Evolutionary conservation across 495 filamentous ascomycete species (phyloP), one percentile per base, ranked within the genome.

Genomic region (Trichoderma erinaceum): DNA sequence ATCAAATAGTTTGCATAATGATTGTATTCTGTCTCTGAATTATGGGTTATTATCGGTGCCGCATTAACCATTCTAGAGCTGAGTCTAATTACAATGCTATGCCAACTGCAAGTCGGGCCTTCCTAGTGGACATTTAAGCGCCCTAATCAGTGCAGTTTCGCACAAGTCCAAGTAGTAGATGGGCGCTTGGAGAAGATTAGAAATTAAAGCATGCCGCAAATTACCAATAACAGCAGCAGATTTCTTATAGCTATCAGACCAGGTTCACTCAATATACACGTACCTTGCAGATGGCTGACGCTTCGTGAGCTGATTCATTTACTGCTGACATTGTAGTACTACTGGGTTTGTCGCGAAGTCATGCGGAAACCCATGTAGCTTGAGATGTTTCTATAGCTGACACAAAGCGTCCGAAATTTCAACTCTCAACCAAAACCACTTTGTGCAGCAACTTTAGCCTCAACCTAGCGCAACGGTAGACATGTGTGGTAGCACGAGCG

Each of bases 401-500:
- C 48, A 52, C 18, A 25, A 21, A 52, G 21, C n/a, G 11, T 7
- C 48, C 48, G 3, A 11, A 11, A 25, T 52, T 21, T 25, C 48
- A 21, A 21, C 21, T 21, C 18, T 52, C 3, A 52, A 10, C 48
- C 48, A 52, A 18, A 52, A 21, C 48, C 48, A 52, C 8, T 23
- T 18, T 23, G n/a, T 4, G n/a, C 18, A 25, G 21, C 11, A 23
- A 21, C n/a, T 18, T 5, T 11, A 21, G n/a, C 48, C 8, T 23
- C 43, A 18, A 18, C 18, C 18, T 10, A 23, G n/a, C 48, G 48
- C 21, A 21, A 52, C 48, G 25, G 10, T 11, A 21, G 48, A 23
- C 21, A n/a, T 52, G 48, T 52, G 48, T 52, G 48, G 48, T 52
- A 52, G 48, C 48, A 52, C 48, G 48, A 52, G n/a, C 35, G 35